Evolutionary conservation across 2,329 filamentous ascomycete genomes (phyloP).

Genomic region (Ascochyta rabiei): DNA sequence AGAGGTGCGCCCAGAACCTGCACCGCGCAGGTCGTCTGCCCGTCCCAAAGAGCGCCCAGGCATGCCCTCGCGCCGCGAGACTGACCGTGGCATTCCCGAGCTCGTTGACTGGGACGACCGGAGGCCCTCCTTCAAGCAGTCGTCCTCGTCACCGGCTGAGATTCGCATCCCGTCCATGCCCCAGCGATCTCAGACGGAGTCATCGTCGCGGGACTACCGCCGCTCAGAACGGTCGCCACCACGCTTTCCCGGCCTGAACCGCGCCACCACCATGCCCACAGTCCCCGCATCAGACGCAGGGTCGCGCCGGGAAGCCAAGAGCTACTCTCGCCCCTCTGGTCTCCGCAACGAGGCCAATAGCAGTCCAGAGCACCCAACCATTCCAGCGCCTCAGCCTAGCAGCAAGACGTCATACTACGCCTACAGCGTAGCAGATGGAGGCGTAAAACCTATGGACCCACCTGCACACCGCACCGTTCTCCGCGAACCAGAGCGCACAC

Average conservation of each 20-base stretch:
- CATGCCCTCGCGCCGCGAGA: conserved; percentile 31
- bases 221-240: conserved; percentile 42
- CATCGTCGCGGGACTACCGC: conserved; percentile 29
- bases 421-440: conserved; percentile 34
- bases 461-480: conserved; percentile 34
- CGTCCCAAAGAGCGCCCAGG: conserved; percentile 37
- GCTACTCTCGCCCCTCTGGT: conserved; percentile 31
- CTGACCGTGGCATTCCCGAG: conserved; percentile 38
- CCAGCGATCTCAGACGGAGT: conserved; percentile 40
- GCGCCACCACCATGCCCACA: conserved; percentile 53
- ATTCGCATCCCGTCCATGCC: conserved; percentile 36
- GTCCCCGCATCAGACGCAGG: conserved; percentile 29
- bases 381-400: conserved; percentile 24
- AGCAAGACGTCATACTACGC: conserved; percentile 31
- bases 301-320: conserved; percentile 36
- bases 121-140: conserved; percentile 47
- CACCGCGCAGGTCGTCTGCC: conserved; percentile 44
- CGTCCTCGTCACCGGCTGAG: conserved; percentile 45
- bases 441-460: conserved; percentile 24
- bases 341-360: conserved; percentile 40
- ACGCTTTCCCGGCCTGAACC: conserved; percentile 40
- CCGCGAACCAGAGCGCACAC: conserved; percentile 38
- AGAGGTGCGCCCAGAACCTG: conserved; percentile 32
- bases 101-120: conserved; percentile 44
- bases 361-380: conserved; percentile 29